phyloP scores from a whole-genome alignment of 495 filamentous ascomycete species.

The Penicillium cosmopolitanum region DNA sequence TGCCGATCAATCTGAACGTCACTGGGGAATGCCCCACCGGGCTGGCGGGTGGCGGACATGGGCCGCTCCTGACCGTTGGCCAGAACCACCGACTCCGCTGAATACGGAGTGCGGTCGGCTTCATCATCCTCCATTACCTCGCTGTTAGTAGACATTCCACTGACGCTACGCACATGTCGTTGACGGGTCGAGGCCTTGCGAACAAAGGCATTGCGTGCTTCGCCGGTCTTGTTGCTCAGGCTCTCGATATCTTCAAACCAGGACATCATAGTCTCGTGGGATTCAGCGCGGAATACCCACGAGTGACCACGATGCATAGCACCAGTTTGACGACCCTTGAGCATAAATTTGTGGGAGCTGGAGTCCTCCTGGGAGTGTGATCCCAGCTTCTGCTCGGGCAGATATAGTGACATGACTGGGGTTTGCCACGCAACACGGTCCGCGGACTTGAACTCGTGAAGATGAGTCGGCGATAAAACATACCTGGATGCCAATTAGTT shows the following conservation, averaged over 20 bases:
- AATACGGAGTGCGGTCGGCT: slow-evolving; percentile 73
- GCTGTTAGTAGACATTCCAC: slow-evolving; percentile 66
- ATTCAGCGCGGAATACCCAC: slow-evolving; percentile 97
- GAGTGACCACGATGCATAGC: slow-evolving; percentile 92
- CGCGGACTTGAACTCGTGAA: slow-evolving; percentile 97
- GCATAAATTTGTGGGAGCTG: slow-evolving; percentile 95
- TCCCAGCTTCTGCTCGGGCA: slow-evolving; percentile 92
- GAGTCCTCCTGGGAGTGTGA: slow-evolving; percentile 84
- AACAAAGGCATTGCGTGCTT: slow-evolving; percentile 86
- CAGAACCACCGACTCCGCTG: slow-evolving; percentile 56
- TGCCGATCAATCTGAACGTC: slow-evolving; percentile 80
- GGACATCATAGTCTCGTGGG: slow-evolving; percentile 93
- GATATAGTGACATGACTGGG: slow-evolving; percentile 94
- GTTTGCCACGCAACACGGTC: slow-evolving; percentile 69
- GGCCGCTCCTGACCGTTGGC: slow-evolving; percentile 42
- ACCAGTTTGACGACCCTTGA: slow-evolving; percentile 94
- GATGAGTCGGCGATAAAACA: slow-evolving; percentile 91
- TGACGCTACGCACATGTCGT: slow-evolving; percentile 73
- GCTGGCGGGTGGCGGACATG: slow-evolving; percentile 60
- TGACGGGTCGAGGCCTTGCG: slow-evolving; percentile 81
- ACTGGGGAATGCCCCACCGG: slow-evolving; percentile 90
- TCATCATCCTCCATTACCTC: slow-evolving; percentile 89
- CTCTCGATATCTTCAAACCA: slow-evolving; percentile 94
- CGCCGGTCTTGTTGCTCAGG: slow-evolving; percentile 84
- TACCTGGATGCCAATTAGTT: slow-evolving; percentile 65